Conservation (phyloP, 2,329 filamentous ascomycete genomes). For the Calonectria pauciramosa region DNA sequence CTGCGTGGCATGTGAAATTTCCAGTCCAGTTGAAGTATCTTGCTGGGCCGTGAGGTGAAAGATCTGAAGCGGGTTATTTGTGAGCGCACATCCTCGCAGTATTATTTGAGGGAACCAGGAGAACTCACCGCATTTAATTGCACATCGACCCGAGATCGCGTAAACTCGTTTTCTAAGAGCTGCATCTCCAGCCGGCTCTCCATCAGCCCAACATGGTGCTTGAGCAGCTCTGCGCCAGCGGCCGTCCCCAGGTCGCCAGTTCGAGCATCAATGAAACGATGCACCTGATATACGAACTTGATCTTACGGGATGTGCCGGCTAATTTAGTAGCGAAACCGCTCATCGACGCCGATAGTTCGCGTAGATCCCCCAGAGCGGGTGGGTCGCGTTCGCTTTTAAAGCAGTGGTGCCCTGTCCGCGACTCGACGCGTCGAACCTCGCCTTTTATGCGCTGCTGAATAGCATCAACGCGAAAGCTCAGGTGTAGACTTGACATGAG, state of each 20-base stretch:
- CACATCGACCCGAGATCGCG: neutral
- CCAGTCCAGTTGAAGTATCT: neutral
- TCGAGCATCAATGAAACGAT: neutral
- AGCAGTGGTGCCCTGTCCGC: slow-evolving; percentile 7
- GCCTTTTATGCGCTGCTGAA: neutral
- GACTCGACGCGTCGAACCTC: neutral
- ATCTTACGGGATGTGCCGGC: neutral
- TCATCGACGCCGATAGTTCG: neutral
- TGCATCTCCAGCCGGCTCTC: neutral
- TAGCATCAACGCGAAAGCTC: neutral
- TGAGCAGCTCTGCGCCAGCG: neutral
- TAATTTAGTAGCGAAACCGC: neutral
- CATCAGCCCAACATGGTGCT: neutral
- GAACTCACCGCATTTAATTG: neutral
- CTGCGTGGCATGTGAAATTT: neutral
- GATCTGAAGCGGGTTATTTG: neutral
- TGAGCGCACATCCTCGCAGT: neutral
- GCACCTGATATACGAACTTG: neutral
- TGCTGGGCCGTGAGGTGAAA: slow-evolving; percentile 8
- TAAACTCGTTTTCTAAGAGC: slow-evolving; percentile 4
- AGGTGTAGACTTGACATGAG: neutral
- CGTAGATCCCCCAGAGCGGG: neutral
- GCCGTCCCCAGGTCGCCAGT: neutral
- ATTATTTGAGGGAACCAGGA: no score
- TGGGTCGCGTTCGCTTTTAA: neutral